These are phyloP conservation scores for Hypoxylon perforatum DNA, from an alignment of 495 filamentous ascomycete genomes.

Conservation along the genomic window DNA sequence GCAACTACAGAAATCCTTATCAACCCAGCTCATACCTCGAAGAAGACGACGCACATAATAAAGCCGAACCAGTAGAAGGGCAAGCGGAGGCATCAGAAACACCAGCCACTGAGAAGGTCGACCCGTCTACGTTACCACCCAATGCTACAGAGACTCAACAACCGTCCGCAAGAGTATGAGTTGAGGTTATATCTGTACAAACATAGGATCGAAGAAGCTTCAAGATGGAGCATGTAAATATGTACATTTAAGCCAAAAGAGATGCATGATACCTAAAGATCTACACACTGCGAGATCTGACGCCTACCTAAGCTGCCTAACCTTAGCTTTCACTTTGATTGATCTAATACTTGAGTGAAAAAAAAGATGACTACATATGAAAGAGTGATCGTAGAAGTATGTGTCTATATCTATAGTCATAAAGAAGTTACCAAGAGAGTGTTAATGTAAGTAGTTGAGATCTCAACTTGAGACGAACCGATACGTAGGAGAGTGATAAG, in stretches of 20 bases:
- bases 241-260: constrained; percentile 27
- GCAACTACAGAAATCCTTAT: constrained; percentile 60
- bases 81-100: constrained; percentile 15
- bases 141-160: constrained; percentile 28
- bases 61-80: constrained; percentile 2
- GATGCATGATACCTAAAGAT: constrained; percentile 10
- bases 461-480: not conserved
- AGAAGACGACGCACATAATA: constrained; percentile 34
- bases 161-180: constrained; percentile 36
- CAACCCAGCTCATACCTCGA: constrained; percentile 55
- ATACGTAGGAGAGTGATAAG: not conserved
- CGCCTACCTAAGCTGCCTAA: too few species aligned
- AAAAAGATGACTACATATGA: not conserved
- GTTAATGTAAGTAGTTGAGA: not conserved
- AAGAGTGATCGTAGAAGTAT: not conserved
- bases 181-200: constrained; percentile 3
- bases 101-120: constrained; percentile 24
- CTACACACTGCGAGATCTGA: too few species aligned
- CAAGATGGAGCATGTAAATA: constrained; percentile 41
- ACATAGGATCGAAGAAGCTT: constrained; percentile 23
- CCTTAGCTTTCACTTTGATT: too few species aligned
- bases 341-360: too few species aligned
- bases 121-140: constrained; percentile 41
- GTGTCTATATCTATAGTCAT: not conserved
- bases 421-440: not conserved